Base-by-base conservation (phyloP, 352 stramenopile genomes). In the Elongisporangium senticosum region DNA sequence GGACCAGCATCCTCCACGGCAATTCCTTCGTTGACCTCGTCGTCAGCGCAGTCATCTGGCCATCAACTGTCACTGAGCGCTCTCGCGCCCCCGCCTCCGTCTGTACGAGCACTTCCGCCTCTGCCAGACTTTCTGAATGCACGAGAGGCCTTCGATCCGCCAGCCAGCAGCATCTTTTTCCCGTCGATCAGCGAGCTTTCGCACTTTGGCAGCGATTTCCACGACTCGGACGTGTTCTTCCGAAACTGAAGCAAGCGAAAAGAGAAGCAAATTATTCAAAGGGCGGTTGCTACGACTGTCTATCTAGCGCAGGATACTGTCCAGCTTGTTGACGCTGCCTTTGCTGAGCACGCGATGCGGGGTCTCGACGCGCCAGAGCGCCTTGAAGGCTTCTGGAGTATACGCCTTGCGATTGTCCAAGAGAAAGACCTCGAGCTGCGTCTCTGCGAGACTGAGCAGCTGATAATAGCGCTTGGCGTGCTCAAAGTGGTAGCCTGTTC, bases 391-490 rank as follows among this genome's bases (percentile, higher is more conserved):
- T 26, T 87, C 74, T 1, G 79, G 63, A 2, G 71, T 17, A 56
- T 90, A 93, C 7, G 77, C 66, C 7, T 72, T 81, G 23, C 77
- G 77, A 49, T 92, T 92, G 51, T 86, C 81, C 40, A 95, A 58
- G 19, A 95, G 58, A 21, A 90, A 90, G 26, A 93, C 72, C 47
- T 91, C 85, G 28, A 95, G 69, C 54, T 91, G 83, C 23, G 79
- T 87, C 64, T 93, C 79, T 0, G 77, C 79, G 19, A 91, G 64
- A 22, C 75, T 81, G 26, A 91, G 71, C 23, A 93, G 56, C 58
- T 91, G 77, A 53, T 81, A 93, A 56, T 87, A 92, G 13, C 83
- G 65, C 63, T 91, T 95, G 23, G 83, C 83, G 58, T 87, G 77
- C 57, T 93, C 76, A 63, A 95, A 87, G 48, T 87, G 71, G 22